phyloP scores from a whole-genome alignment of 2,329 filamentous ascomycete genomes.

The Colletotrichum zoysiae region DNA sequence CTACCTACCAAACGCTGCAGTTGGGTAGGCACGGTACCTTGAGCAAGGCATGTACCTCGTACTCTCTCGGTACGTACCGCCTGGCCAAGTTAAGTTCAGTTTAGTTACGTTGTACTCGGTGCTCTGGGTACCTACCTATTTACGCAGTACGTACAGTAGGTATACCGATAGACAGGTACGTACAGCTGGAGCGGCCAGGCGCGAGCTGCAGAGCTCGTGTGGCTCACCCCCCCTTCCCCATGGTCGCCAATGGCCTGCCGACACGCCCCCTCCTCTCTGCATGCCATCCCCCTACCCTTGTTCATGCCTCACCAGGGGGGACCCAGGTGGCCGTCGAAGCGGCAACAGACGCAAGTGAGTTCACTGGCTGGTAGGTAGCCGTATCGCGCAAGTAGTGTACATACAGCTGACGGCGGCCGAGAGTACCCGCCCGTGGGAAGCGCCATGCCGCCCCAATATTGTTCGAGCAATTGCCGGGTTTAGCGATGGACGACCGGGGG shows the following conservation, averaged over 20 bases:
- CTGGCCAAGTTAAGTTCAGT: neutral
- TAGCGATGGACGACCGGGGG: conserved; percentile 44
- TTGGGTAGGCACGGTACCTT: neutral
- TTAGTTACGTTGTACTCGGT: too few species aligned
- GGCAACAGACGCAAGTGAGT: conserved; percentile 35
- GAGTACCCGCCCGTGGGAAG: conserved; percentile 42
- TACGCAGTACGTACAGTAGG: too few species aligned
- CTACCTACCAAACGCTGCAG: too few species aligned
- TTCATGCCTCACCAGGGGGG: conserved; percentile 31
- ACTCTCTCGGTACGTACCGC: neutral
- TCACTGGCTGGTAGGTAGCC: conserved; percentile 32
- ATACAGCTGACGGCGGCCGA: conserved; percentile 21
- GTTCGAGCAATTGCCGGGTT: conserved; percentile 44
- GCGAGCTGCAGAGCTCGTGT: conserved; percentile 16
- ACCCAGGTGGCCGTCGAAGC: conserved; percentile 24
- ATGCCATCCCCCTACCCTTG: conserved; percentile 34
- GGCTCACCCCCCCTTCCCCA: conserved; percentile 11
- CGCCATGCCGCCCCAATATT: conserved; percentile 49
- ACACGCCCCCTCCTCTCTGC: conserved; percentile 40
- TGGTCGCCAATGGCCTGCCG: conserved; percentile 27
- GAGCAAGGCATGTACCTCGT: too few species aligned
- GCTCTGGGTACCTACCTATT: too few species aligned
- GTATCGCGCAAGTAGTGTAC: conserved; percentile 36
- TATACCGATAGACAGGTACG: neutral
- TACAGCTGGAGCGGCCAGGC: conserved; percentile 15